Percentiles rank a stretch among this genome's conserved stretches.
Conservation (phyloP, 2,329 filamentous ascomycete species). For the Ophiocordyceps unilateralis region DNA sequence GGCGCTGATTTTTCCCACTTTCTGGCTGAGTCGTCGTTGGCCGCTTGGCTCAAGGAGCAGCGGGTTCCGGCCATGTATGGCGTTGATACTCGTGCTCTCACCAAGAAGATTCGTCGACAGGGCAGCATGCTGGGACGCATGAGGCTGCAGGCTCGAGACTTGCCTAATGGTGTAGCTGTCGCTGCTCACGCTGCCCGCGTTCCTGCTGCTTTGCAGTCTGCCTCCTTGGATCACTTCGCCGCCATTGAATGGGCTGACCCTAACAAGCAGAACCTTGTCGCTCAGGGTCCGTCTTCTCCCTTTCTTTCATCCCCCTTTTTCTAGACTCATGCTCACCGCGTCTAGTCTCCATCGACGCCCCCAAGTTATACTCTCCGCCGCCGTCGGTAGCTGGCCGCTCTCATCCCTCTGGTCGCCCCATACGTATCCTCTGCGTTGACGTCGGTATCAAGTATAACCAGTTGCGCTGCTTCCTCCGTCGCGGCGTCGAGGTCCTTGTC, state of each 20-base stretch:
- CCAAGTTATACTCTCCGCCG: constrained; percentile 70
- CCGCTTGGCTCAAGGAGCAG: constrained; percentile 92
- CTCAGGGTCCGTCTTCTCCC: constrained; percentile 57
- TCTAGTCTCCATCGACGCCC: constrained; percentile 73
- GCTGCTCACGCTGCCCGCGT: too few relatives aligned
- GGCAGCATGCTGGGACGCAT: constrained; percentile 93
- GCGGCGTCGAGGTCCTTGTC: constrained; percentile 85
- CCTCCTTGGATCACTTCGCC: constrained; percentile 43
- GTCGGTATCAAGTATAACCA: constrained; percentile 99
- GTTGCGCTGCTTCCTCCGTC: constrained; percentile 75
- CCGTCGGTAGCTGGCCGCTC: constrained; percentile 54
- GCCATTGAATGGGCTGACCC: constrained; percentile 78
- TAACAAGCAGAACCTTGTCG: constrained; percentile 82
- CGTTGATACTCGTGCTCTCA: constrained; percentile 83
- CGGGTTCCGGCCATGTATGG: constrained; percentile 87
- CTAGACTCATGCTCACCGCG: constrained; percentile 2
- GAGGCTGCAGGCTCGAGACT: constrained; percentile 44
- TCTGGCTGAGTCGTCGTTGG: constrained; percentile 76
- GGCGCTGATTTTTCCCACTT: constrained; percentile 94
- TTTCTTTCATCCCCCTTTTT: too few relatives aligned
- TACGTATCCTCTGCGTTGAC: constrained; percentile 84
- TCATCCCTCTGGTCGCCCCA: constrained; percentile 72
- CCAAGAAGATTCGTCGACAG: constrained; percentile 83
- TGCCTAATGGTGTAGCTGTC: constrained; percentile 21
- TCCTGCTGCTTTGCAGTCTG: constrained; percentile 12